phyloP scores from a whole-genome alignment of 164 flowering plant species.

The Annona cherimola region DNA sequence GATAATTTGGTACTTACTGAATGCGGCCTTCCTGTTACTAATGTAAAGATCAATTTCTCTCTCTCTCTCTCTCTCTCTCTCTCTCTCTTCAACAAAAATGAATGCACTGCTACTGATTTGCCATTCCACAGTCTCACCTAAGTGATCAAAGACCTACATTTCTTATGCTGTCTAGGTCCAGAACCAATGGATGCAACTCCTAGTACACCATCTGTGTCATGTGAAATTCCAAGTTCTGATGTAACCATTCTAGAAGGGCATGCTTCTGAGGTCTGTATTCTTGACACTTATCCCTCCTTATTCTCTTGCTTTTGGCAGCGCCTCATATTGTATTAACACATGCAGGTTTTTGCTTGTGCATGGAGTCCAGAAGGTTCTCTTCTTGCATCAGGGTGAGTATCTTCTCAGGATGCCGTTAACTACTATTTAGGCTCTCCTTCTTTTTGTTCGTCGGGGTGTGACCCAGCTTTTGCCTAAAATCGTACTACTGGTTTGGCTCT shows the following conservation, averaged over 20 bases:
- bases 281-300: constrained; percentile 1
- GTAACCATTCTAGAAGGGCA: constrained; percentile 91
- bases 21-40: too few species aligned
- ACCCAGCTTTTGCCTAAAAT: too few species aligned
- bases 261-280: constrained; percentile 72
- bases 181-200: constrained; percentile 79
- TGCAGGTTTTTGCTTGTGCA: constrained; percentile 94
- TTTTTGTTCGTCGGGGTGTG: too few species aligned
- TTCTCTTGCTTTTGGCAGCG: neutral
- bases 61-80: too few species aligned
- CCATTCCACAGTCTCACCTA: neutral
- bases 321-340: neutral
- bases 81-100: too few species aligned
- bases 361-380: constrained; percentile 96
- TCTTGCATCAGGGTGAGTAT: constrained; percentile 92
- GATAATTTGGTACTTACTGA: too few species aligned
- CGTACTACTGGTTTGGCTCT: too few species aligned
- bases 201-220: constrained; percentile 33
- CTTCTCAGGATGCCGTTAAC: neutral
- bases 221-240: constrained; percentile 72
- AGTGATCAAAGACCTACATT: neutral
- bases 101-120: too few species aligned
- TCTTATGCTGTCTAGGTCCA: constrained; percentile 33
- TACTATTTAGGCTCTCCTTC: neutral
- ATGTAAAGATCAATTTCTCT: too few species aligned